Evolutionary conservation across 306 rosid species (phyloP), one percentile per base, ranked within the genome.

Genomic region (Vigna nakashimae): DNA sequence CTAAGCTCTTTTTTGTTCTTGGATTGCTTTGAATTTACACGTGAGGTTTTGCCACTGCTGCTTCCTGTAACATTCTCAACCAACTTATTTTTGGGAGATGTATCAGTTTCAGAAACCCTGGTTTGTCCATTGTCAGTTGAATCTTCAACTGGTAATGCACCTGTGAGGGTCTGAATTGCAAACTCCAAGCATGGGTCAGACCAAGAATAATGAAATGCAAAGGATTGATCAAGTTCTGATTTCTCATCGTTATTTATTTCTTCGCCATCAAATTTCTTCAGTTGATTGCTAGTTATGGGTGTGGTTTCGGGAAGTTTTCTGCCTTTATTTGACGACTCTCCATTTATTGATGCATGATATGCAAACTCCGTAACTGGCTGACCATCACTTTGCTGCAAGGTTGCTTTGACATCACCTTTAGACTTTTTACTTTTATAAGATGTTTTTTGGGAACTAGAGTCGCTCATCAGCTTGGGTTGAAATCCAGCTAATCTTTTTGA

Each of bases 151-250:
- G 96, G 90, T 65, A 90, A 86, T 65, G 83, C 80, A 14, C 91
- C 89, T 2, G 90, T 88, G 66, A 92, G 65, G 73, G 90, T 90
- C 80, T 90, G 89, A 60, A 86, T 87, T 10, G 95, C 91, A 75
- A 88, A 92, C 72, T 90, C 97, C 70, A 90, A 86, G 85, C 91
- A 87, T 14, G 93, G 95, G 62, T 92, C 97, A 32, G 89, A 89
- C 88, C 89, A 88, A 71, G 89, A 82, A 87, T 90, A 87, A 52
- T 65, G 85, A 49, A 79, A 84, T 28, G 88, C 84, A 50, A 86
- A 84, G 75, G 91, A 62, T 7, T 75, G 69, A 34, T 77, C 84
- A 45, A 82, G 71, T 72, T 82, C 88, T 46, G 86, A 50, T 76
- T 79, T 80, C 72, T 73, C 85, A 60, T 66, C 62, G 6, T 28